Conservation (phyloP, 768 basidiomycete genomes). For the Psilocybe sp. region DNA sequence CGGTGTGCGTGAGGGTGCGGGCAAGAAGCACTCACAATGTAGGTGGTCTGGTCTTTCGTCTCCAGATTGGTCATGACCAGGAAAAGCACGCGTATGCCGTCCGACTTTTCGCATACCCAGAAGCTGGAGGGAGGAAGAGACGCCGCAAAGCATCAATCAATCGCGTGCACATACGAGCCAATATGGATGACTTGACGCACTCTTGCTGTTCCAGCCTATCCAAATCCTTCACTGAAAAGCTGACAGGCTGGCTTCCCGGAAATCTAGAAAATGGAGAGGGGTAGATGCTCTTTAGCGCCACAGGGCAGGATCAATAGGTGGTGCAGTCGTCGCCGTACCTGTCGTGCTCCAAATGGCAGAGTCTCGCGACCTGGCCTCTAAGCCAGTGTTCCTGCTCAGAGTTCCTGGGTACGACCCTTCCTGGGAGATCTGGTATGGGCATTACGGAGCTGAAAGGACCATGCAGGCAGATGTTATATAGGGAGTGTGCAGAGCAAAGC, state of each 20-base stretch:
- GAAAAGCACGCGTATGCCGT: conserved; percentile 89
- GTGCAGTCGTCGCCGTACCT: too few species aligned
- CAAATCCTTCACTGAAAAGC: conserved; percentile 72
- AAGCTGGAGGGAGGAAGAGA: conserved; percentile 50
- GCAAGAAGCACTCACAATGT: conserved; percentile 56
- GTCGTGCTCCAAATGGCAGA: conserved; percentile 55
- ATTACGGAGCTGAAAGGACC: conserved; percentile 34
- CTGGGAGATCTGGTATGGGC: conserved; percentile 71
- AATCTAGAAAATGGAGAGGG: conserved; percentile 52
- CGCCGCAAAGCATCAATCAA: conserved; percentile 2
- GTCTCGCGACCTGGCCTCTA: conserved; percentile 53
- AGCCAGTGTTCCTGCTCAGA: conserved; percentile 69
- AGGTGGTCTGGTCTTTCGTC: conserved; percentile 57
- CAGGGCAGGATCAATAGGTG: not conserved
- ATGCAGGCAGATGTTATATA: conserved; percentile 16
- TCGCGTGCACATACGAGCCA: not conserved
- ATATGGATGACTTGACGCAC: conserved; percentile 40
- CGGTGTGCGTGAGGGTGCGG: not conserved
- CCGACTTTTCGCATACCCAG: conserved; percentile 99
- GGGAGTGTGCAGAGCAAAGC: not conserved
- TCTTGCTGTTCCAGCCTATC: conserved; percentile 79
- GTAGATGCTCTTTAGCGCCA: conserved; percentile 14
- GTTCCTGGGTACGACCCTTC: conserved; percentile 46
- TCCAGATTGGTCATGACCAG: conserved; percentile 62
- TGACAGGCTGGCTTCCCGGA: conserved; percentile 95